Evolutionary conservation across 805 yeast genomes (phyloP).

Genomic region (Ascoidea asiatica): DNA sequence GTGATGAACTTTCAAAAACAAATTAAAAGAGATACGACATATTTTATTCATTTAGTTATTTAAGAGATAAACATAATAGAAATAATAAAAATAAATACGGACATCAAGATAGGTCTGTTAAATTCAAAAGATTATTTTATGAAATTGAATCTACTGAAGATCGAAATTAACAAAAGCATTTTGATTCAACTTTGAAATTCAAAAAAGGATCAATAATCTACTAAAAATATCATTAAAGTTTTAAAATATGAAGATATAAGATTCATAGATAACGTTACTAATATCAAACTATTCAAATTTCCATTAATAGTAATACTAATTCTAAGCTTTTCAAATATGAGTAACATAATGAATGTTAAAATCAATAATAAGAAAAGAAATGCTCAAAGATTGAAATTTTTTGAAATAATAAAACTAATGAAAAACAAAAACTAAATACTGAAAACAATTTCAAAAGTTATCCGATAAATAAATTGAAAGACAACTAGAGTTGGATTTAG

Average conservation of each 20-base stretch:
- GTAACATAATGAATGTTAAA: too few relatives aligned
- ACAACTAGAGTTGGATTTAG: too few relatives aligned
- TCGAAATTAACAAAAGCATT: too few relatives aligned
- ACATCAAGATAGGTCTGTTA: neutral
- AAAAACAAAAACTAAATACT: too few relatives aligned
- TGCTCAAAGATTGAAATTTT: too few relatives aligned
- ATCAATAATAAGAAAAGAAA: too few relatives aligned
- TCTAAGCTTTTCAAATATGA: neutral
- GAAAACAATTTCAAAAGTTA: too few relatives aligned
- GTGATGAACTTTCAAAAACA: neutral
- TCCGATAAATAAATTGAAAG: too few relatives aligned
- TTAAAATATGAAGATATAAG: neutral
- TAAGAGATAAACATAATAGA: neutral
- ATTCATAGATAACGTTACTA: neutral
- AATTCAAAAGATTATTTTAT: neutral
- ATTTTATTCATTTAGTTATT: neutral
- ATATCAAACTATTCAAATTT: neutral
- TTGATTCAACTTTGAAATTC: neutral
- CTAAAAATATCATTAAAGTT: neutral
- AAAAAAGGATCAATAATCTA: neutral
- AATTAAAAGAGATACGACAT: neutral
- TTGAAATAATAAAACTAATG: too few relatives aligned
- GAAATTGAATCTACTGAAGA: neutral
- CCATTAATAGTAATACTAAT: too few relatives aligned
- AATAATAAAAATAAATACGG: too few relatives aligned